Conservation (phyloP, 768 basidiomycete species). For the Daedaleopsis sinensis region DNA sequence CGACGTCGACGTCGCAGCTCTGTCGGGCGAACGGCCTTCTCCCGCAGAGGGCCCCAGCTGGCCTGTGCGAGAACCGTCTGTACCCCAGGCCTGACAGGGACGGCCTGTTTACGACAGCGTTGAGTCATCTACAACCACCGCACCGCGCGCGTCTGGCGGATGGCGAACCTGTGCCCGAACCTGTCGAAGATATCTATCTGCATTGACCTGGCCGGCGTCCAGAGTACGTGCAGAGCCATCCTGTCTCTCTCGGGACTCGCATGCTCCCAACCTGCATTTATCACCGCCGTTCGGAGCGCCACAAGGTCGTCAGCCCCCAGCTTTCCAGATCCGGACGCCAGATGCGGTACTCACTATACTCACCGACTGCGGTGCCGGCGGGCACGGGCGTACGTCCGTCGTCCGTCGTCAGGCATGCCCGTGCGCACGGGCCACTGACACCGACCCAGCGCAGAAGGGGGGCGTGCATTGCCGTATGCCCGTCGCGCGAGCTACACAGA, state of each 20-base stretch:
- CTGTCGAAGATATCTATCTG: not conserved
- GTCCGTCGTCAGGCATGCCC: no score
- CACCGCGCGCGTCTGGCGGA: not conserved
- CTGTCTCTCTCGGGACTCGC: not conserved
- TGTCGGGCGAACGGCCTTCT: not conserved
- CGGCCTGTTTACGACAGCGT: slow-evolving; percentile 15
- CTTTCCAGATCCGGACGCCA: not conserved
- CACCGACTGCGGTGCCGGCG: not conserved
- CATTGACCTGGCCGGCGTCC: no score
- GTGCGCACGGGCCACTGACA: not conserved
- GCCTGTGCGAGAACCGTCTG: not conserved
- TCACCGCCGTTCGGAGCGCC: slow-evolving; percentile 12
- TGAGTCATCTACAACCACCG: slow-evolving; percentile 5
- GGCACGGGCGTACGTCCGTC: no score
- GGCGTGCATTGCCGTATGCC: not conserved
- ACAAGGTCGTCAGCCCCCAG: slow-evolving; percentile 9
- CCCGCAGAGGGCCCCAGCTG: no score
- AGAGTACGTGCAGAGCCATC: not conserved
- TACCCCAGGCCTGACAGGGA: not conserved
- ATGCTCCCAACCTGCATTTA: slow-evolving; percentile 3
- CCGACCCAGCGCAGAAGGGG: not conserved
- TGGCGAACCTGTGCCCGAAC: not conserved
- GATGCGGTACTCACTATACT: not conserved
- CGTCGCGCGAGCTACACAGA: not conserved
- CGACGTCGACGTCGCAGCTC: not conserved